phyloP scores from a whole-genome alignment of 495 filamentous ascomycete species.

The Trichoderma virens region DNA sequence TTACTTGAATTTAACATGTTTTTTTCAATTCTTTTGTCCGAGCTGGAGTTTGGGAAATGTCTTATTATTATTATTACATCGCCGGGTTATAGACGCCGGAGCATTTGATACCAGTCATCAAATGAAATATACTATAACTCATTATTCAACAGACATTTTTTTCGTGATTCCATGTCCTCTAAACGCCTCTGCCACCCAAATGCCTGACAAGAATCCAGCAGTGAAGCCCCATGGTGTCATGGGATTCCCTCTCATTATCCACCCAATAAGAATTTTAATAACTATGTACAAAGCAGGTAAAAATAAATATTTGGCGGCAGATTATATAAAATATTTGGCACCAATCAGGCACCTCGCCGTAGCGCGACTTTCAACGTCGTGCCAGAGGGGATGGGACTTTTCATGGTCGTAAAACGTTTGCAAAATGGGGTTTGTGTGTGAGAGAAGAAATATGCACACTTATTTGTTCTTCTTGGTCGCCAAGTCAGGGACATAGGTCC shows the following conservation, averaged over 20 bases:
- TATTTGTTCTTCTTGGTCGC: constrained; percentile 41
- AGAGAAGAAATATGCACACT: not conserved
- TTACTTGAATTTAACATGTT: not conserved
- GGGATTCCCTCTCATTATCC: not conserved
- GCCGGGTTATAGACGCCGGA: not conserved
- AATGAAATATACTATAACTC: not conserved
- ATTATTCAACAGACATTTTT: not conserved
- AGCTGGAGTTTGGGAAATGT: not conserved
- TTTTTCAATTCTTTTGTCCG: not conserved
- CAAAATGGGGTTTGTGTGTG: not conserved
- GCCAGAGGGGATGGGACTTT: not conserved
- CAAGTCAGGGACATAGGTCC: constrained; percentile 50
- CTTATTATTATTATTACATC: constrained; percentile 4
- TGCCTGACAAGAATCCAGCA: not conserved
- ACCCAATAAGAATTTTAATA: not conserved
- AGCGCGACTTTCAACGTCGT: not conserved
- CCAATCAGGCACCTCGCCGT: not conserved
- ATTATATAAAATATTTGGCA: not conserved
- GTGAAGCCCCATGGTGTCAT: not conserved
- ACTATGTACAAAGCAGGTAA: not conserved
- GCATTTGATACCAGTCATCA: not conserved
- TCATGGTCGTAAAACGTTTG: not conserved
- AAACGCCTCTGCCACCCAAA: not conserved
- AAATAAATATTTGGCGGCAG: not conserved
- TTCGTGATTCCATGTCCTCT: not conserved